A percentile compares a stretch with the other conserved stretches of the same genome.
These are phyloP conservation scores for Fusarium zealandicum DNA, from an alignment of 2,329 filamentous ascomycete genomes.

Conservation along the genomic window DNA sequence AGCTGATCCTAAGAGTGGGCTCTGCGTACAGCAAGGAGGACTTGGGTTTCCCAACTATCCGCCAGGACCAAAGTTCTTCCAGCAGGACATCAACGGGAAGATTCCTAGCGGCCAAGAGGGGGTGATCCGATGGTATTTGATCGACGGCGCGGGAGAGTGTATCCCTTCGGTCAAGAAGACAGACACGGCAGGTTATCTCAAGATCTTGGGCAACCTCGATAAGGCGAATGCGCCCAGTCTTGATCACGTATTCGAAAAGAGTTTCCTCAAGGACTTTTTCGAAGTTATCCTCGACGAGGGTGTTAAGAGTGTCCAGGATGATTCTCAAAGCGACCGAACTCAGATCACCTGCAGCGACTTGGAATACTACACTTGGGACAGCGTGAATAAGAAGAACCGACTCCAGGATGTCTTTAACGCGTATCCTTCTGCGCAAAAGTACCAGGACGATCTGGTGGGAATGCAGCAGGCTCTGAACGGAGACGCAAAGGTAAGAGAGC, in stretches of 20 bases:
- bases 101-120: too few relatives aligned
- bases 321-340: neutral
- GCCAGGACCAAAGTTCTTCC: too few relatives aligned
- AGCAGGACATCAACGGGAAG: too few relatives aligned
- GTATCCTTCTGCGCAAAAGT: neutral
- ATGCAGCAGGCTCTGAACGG: conserved; percentile 18
- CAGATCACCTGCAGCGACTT: conserved; percentile 23
- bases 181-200: neutral
- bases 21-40: too few relatives aligned
- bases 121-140: too few relatives aligned
- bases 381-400: neutral
- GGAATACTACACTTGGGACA: neutral
- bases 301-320: too few relatives aligned
- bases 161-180: neutral
- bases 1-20: too few relatives aligned
- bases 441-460: conserved; percentile 10
- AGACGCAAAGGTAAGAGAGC: conserved; percentile 6
- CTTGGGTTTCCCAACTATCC: too few relatives aligned
- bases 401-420: conserved; percentile 3
- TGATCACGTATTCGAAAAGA: conserved; percentile 28
- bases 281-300: neutral
- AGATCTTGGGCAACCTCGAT: neutral
- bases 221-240: neutral
- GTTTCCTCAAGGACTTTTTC: conserved; percentile 17
- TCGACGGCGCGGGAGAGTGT: neutral